These are phyloP conservation scores for Saururus chinensis DNA, from an alignment of 164 flowering plant species.

Conservation along the genomic window DNA sequence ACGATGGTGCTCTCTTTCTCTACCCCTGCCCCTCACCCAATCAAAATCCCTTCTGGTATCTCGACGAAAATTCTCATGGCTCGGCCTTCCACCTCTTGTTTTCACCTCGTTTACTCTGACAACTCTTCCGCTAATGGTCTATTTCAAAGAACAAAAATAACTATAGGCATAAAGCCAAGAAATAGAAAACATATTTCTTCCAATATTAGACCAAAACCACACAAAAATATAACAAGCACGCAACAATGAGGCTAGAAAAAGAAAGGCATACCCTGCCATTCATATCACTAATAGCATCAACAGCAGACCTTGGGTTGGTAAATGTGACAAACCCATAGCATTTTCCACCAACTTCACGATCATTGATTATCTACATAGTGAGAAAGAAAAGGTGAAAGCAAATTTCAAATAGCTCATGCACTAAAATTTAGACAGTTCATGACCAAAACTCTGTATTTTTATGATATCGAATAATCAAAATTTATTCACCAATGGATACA, in stretches of 20 bases:
- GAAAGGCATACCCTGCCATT: constrained; percentile 65
- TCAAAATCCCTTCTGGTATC: constrained; percentile 30
- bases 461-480: too few relatives aligned
- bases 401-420: too few relatives aligned
- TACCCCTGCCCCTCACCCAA: constrained; percentile 35
- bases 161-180: background rate
- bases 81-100: constrained; percentile 52
- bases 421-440: too few relatives aligned
- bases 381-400: background rate
- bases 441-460: too few relatives aligned
- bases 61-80: constrained; percentile 34
- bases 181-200: background rate
- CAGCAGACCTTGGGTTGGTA: constrained; percentile 70
- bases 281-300: constrained; percentile 80
- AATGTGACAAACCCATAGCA: constrained; percentile 95
- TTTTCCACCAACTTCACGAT: constrained; percentile 63
- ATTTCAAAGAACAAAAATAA: constrained; percentile 8
- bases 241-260: background rate
- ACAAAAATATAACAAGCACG: background rate
- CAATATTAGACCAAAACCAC: background rate
- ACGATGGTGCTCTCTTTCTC: constrained; percentile 28
- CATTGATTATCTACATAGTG: constrained; percentile 61
- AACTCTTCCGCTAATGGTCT: constrained; percentile 77
- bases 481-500: too few relatives aligned
- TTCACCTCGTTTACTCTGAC: constrained; percentile 79